Percentiles rank a stretch among this genome's conserved stretches.
phyloP scores from a whole-genome alignment of 2,329 filamentous ascomycete genomes.

The Aspergillus thermomutatus region DNA sequence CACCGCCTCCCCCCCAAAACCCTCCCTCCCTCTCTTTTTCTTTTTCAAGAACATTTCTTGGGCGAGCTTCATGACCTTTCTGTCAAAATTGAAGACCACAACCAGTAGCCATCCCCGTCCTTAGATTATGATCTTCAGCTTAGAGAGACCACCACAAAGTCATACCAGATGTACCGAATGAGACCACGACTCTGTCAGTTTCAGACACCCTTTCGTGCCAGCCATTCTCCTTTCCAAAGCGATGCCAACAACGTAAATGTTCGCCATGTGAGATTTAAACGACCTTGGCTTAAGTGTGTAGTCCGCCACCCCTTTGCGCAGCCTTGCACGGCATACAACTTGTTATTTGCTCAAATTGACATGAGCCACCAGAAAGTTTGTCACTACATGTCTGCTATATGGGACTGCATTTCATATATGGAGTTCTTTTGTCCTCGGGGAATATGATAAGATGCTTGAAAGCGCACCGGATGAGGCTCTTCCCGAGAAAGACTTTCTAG shows the following conservation, averaged over 20 bases:
- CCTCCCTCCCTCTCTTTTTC: background rate
- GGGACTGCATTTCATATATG: slow-evolving; percentile 33
- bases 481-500: background rate
- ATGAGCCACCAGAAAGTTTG: slow-evolving; percentile 21
- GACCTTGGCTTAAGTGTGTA: slow-evolving; percentile 34
- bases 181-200: slow-evolving; percentile 26
- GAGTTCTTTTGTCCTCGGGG: slow-evolving; percentile 29
- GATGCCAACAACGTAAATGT: slow-evolving; percentile 19
- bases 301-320: slow-evolving; percentile 1
- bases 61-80: background rate
- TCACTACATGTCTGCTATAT: slow-evolving; percentile 28
- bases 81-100: background rate
- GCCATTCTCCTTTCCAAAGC: slow-evolving; percentile 15
- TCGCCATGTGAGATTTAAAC: slow-evolving; percentile 32
- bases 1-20: background rate
- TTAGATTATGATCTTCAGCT: slow-evolving; percentile 7
- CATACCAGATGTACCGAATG: slow-evolving; percentile 32
- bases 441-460: slow-evolving; percentile 26
- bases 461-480: slow-evolving; percentile 11
- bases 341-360: background rate
- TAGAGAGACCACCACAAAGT: slow-evolving; percentile 8
- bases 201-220: slow-evolving; percentile 21
- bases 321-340: background rate
- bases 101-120: background rate
- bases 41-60: background rate